These are phyloP conservation scores for Nigrograna mackinnonii DNA, from an alignment of 2,329 filamentous ascomycete species.

Conservation along the genomic window DNA sequence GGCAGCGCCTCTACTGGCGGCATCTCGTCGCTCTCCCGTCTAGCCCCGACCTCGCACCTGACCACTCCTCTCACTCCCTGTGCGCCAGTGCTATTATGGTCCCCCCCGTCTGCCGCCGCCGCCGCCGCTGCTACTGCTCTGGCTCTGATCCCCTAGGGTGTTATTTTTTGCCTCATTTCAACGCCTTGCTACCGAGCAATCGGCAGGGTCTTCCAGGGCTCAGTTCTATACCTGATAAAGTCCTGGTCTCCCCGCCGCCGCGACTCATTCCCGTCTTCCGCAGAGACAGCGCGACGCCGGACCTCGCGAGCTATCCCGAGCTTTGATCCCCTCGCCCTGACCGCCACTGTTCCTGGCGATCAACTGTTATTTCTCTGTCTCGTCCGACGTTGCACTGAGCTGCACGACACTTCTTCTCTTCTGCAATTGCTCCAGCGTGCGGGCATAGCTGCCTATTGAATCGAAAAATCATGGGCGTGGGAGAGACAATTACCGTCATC, in stretches of 20 bases:
- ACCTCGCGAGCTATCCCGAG: constrained; percentile 4
- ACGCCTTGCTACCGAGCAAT: no score
- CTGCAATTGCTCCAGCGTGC: constrained; percentile 8
- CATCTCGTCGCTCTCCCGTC: constrained; percentile 6
- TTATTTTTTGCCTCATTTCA: no score
- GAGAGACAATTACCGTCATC: constrained; percentile 84
- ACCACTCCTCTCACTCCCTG: constrained; percentile 15
- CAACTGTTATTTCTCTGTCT: constrained; percentile 7
- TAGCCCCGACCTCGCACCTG: constrained; percentile 15
- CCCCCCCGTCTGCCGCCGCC: no score
- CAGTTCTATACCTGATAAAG: no score
- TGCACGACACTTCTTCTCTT: constrained; percentile 9
- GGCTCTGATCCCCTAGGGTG: no score
- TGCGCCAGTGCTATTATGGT: constrained; percentile 24
- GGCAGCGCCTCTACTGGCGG: constrained; percentile 27
- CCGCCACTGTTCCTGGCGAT: constrained; percentile 11
- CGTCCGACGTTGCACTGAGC: constrained; percentile 17
- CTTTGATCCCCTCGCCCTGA: constrained; percentile 5
- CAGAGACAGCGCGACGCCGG: no score
- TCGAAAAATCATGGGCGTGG: constrained; percentile 45
- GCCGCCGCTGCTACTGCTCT: no score
- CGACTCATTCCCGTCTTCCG: no score
- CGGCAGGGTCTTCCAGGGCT: no score
- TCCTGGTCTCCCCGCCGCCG: no score
- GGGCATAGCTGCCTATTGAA: constrained; percentile 18